phyloP scores from a whole-genome alignment of 805 yeast species.

The Ogataea methanolica region DNA sequence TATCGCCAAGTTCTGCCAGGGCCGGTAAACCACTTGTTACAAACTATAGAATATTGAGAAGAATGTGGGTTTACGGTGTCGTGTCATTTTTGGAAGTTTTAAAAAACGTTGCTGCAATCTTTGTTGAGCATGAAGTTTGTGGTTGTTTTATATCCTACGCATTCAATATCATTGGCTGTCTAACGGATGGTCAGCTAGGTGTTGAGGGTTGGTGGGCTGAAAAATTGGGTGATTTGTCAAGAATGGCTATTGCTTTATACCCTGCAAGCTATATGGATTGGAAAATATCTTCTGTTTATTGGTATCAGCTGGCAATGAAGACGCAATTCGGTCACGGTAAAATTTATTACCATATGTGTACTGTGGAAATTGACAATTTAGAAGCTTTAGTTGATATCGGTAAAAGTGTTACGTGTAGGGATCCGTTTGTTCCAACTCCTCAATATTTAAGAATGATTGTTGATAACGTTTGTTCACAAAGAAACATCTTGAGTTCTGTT shows the following conservation, averaged over 20 bases:
- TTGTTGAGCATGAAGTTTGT: constrained; percentile 70
- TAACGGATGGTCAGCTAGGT: constrained; percentile 50
- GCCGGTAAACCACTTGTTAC: constrained; percentile 76
- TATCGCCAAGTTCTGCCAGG: constrained; percentile 60
- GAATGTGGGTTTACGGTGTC: constrained; percentile 84
- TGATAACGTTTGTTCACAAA: constrained; percentile 68
- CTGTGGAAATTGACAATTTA: constrained; percentile 72
- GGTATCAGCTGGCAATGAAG: constrained; percentile 74
- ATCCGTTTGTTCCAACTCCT: constrained; percentile 79
- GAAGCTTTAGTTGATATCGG: constrained; percentile 80
- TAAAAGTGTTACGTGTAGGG: constrained; percentile 72
- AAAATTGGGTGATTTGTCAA: constrained; percentile 76
- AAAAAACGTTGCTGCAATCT: constrained; percentile 67
- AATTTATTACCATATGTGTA: constrained; percentile 81
- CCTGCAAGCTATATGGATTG: constrained; percentile 80
- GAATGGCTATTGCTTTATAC: constrained; percentile 85
- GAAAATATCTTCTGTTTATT: constrained; percentile 76
- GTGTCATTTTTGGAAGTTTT: constrained; percentile 75
- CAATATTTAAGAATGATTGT: constrained; percentile 74
- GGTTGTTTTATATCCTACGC: constrained; percentile 71
- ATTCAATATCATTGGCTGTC: constrained; percentile 52
- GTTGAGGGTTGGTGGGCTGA: constrained; percentile 80
- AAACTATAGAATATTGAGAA: constrained; percentile 69
- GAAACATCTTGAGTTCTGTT: constrained; percentile 53
- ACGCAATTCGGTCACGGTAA: constrained; percentile 81